phyloP scores from a whole-genome alignment of 2,329 filamentous ascomycete species.

The Aspergillus texensis region DNA sequence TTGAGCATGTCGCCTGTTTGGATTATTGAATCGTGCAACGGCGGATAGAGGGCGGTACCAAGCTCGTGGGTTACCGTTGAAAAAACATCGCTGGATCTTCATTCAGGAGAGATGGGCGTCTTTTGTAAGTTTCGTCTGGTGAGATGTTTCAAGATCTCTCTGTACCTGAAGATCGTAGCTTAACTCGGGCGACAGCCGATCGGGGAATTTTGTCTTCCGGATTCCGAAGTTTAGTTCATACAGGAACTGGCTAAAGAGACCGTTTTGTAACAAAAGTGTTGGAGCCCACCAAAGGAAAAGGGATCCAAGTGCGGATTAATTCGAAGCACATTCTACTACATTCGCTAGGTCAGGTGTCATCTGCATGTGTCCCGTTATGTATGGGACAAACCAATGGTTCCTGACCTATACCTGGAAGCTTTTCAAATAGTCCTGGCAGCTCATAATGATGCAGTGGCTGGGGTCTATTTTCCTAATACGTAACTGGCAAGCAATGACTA shows the following conservation, averaged over 20 bases:
- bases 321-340: not conserved
- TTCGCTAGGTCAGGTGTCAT: not conserved
- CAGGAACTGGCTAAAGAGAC: not conserved
- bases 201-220: slow-evolving; percentile 14
- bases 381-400: not conserved
- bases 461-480: not conserved
- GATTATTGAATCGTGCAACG: not conserved
- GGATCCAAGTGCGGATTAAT: not conserved
- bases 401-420: not conserved
- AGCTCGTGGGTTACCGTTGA: slow-evolving; percentile 18
- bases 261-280: not conserved
- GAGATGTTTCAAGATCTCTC: not conserved
- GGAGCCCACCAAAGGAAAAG: not conserved
- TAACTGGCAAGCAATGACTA: not conserved
- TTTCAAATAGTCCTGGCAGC: not conserved
- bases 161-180: not conserved
- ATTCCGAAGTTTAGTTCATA: not conserved
- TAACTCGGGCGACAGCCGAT: not conserved
- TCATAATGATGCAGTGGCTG: not conserved
- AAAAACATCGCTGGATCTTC: slow-evolving; percentile 30
- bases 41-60: slow-evolving; percentile 5
- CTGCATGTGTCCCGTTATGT: too few relatives aligned
- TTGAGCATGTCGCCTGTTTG: not conserved
- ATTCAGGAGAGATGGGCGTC: slow-evolving; percentile 23
- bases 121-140: not conserved